A percentile compares a stretch with the other conserved stretches of the same genome.
Evolutionary conservation across 305 asterid species (phyloP).

Genomic region (Ruellia speciosa): DNA sequence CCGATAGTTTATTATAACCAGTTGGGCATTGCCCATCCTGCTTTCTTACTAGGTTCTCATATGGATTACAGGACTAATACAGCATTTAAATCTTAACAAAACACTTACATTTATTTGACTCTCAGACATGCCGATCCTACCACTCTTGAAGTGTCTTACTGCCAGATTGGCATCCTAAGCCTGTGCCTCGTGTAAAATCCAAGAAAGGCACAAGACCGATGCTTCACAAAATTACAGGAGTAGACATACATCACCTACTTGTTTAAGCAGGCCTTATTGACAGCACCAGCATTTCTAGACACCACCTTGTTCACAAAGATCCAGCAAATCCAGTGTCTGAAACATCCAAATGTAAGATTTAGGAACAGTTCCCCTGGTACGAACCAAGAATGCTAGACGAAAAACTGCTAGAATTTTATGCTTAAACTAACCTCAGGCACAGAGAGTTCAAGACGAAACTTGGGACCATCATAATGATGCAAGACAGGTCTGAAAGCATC

Average conservation of each 20-base stretch:
- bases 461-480: slow-evolving; percentile 96
- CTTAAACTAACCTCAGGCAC: slow-evolving; percentile 67
- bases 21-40: neutral
- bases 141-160: slow-evolving; percentile 18
- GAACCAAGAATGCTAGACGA: neutral
- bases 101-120: slow-evolving; percentile 36
- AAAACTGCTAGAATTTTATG: neutral
- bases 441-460: slow-evolving; percentile 91
- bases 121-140: slow-evolving; percentile 30
- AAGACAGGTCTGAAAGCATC: slow-evolving; percentile 91
- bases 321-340: slow-evolving; percentile 87
- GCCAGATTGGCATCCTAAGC: slow-evolving; percentile 54
- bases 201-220: slow-evolving; percentile 26
- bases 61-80: slow-evolving; percentile 19
- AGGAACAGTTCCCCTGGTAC: slow-evolving; percentile 1
- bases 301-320: slow-evolving; percentile 83
- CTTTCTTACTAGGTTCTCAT: neutral
- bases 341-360: neutral
- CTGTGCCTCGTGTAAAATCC: slow-evolving; percentile 57
- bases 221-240: slow-evolving; percentile 31
- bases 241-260: slow-evolving; percentile 25
- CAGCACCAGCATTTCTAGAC: slow-evolving; percentile 26
- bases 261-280: slow-evolving; percentile 17
- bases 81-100: slow-evolving; percentile 28
- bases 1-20: neutral